These are phyloP conservation scores for Zygosaccharomyces pseudobailii DNA, from an alignment of 1,139 yeast species.

Conservation along the genomic window DNA sequence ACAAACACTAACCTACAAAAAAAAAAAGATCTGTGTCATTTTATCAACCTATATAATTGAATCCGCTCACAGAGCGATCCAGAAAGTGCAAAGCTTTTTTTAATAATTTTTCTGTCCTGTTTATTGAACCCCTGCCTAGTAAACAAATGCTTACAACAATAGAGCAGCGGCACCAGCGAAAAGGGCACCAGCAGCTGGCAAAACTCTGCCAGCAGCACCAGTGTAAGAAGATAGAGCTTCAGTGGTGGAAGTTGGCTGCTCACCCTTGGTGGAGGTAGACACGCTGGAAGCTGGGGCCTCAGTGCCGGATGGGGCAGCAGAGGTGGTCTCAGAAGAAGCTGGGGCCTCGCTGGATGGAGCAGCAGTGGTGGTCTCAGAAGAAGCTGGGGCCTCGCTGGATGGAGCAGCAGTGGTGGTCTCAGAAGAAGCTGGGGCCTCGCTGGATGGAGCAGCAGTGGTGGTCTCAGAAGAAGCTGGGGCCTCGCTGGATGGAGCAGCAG, in stretches of 20 bases:
- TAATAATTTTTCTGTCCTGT: neutral
- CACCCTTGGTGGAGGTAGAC: too few relatives aligned
- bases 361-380: neutral
- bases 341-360: conserved; percentile 4
- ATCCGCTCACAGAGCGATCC: conserved; percentile 1
- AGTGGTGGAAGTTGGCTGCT: conserved; percentile 16
- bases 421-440: too few relatives aligned
- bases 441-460: too few relatives aligned
- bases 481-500: too few relatives aligned
- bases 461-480: too few relatives aligned
- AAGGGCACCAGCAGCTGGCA: conserved; percentile 39
- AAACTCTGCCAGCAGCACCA: conserved; percentile 35
- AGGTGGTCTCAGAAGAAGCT: neutral
- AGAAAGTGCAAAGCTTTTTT: neutral
- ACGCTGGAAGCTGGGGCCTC: conserved; percentile 9
- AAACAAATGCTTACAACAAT: conserved; percentile 30
- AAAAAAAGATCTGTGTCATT: neutral
- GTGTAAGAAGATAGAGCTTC: conserved; percentile 24
- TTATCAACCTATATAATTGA: neutral
- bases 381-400: conserved; percentile 5
- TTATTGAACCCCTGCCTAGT: neutral
- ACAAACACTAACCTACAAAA: conserved; percentile 18
- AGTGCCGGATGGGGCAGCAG: conserved; percentile 14
- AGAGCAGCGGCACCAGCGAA: conserved; percentile 38
- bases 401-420: too few relatives aligned